Percentiles rank a stretch among this genome's conserved stretches.
These are phyloP conservation scores for Sporisorium scitamineum DNA, from an alignment of 1,284 basidiomycete species.

Conservation along the genomic window DNA sequence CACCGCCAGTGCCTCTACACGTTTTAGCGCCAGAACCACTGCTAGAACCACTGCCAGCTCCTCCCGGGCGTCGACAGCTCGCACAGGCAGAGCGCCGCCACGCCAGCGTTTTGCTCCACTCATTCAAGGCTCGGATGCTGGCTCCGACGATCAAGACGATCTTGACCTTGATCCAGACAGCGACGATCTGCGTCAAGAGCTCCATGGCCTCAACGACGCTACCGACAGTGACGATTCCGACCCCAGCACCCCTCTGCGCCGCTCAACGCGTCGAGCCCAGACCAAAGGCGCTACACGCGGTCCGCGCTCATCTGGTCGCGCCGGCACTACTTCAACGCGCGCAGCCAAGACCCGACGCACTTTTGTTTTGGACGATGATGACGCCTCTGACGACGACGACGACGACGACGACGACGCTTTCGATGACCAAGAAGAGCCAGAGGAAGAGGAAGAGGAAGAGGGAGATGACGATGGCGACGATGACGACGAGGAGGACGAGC, in stretches of 20 bases:
- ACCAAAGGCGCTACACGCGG: neutral
- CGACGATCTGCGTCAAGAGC: conserved; percentile 12
- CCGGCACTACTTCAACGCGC: neutral
- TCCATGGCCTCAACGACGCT: conserved; percentile 23
- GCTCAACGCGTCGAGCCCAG: conserved; percentile 11
- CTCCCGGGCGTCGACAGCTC: neutral
- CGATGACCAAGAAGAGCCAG: conserved; percentile 5
- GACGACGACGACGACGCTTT: neutral
- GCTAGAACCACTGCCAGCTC: no score
- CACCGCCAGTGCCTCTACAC: neutral
- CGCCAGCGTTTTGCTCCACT: conserved; percentile 9
- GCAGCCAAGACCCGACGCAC: conserved; percentile 1
- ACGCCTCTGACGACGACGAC: conserved; percentile 10
- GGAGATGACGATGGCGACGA: conserved; percentile 1
- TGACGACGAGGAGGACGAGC: conserved; percentile 32
- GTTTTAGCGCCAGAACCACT: neutral
- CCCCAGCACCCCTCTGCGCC: conserved; percentile 7
- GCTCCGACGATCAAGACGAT: conserved; percentile 20
- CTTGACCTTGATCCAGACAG: conserved; percentile 1
- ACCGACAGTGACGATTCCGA: conserved; percentile 23
- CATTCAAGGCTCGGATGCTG: conserved; percentile 5
- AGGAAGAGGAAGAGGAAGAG: conserved; percentile 18
- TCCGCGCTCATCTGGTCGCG: neutral
- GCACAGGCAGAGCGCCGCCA: neutral
- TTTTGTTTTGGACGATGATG: conserved; percentile 11